These are phyloP conservation scores for Talaromyces nanjingensis DNA, from an alignment of 495 filamentous ascomycete genomes.

Conservation along the genomic window DNA sequence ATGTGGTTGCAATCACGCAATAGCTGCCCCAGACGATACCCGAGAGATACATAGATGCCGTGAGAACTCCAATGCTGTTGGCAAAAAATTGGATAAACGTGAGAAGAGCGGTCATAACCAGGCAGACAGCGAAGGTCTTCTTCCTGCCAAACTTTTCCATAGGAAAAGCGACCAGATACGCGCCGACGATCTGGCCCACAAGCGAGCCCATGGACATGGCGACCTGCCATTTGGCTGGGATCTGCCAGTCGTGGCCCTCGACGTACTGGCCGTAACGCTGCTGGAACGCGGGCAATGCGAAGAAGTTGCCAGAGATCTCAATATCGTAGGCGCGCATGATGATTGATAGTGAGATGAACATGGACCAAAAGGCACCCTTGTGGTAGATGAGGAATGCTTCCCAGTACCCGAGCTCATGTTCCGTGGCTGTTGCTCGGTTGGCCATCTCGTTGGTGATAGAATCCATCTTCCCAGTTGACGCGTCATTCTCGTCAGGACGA, in stretches of 20 bases:
- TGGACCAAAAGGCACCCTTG: constrained; percentile 9
- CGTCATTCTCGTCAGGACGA: neutral
- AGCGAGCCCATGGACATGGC: constrained; percentile 10
- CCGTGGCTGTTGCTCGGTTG: neutral
- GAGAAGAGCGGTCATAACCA: neutral
- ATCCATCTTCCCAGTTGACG: neutral
- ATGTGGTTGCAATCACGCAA: constrained; percentile 18
- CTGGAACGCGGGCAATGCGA: constrained; percentile 10
- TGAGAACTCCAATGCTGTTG: constrained; percentile 3
- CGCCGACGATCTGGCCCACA: constrained; percentile 15
- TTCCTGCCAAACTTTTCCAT: constrained; percentile 8
- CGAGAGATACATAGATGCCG: constrained; percentile 5
- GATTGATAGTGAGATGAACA: constrained; percentile 10
- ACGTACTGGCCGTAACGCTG: constrained; percentile 1
- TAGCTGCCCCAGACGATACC: constrained; percentile 12
- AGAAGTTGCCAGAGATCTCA: constrained; percentile 9
- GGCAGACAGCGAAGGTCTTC: constrained; percentile 10
- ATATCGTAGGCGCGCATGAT: constrained; percentile 14
- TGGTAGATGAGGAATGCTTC: constrained; percentile 9
- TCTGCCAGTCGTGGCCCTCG: neutral
- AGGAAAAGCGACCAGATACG: constrained; percentile 5
- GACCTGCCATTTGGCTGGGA: constrained; percentile 5
- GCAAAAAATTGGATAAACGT: constrained; percentile 15
- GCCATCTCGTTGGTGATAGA: neutral
- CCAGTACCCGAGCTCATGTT: constrained; percentile 7